These are phyloP conservation scores for Phaeosphaeriaceae sp. DNA, from an alignment of 2,329 filamentous ascomycete genomes.

Conservation along the genomic window DNA sequence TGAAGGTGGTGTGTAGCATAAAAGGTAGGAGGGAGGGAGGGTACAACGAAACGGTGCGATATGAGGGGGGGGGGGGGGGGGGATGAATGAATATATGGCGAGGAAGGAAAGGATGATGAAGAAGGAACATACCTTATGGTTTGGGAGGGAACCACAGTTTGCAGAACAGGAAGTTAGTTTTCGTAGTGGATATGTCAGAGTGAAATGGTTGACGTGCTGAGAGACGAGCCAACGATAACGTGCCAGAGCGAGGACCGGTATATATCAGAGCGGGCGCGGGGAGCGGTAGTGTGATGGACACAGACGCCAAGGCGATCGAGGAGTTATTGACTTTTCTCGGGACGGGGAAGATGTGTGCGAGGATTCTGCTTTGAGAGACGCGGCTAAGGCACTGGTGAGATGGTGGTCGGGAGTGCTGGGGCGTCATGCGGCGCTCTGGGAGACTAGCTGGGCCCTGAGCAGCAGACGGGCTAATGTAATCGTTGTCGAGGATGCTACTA, in stretches of 20 bases:
- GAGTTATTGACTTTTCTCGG: conserved; percentile 44
- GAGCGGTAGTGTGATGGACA: conserved; percentile 29
- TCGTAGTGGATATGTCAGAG: conserved; percentile 14
- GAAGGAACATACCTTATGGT: conserved; percentile 10
- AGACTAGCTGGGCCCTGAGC: conserved; percentile 39
- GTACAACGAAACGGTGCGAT: too few relatives aligned
- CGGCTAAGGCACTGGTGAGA: conserved; percentile 45
- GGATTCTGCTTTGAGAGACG: conserved; percentile 46
- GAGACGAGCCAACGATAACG: conserved; percentile 34
- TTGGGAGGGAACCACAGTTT: conserved; percentile 10
- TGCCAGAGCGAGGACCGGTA: conserved; percentile 39
- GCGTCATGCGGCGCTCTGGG: conserved; percentile 44
- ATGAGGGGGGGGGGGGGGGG: too few relatives aligned
- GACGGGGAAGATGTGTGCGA: conserved; percentile 40
- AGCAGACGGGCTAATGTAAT: conserved; percentile 44
- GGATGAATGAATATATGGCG: not conserved
- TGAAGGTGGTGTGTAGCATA: too few relatives aligned
- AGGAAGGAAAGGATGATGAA: conserved; percentile 1
- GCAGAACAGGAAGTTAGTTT: conserved; percentile 1
- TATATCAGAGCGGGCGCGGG: conserved; percentile 42
- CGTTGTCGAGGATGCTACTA: conserved; percentile 31
- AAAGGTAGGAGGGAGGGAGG: too few relatives aligned
- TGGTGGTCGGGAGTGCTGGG: conserved; percentile 39
- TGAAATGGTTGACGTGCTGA: conserved; percentile 21
- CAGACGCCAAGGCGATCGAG: conserved; percentile 41